A percentile compares a stretch with the other conserved stretches of the same genome.
These are phyloP conservation scores for Parasitella parasitica DNA, from an alignment of 371 early-diverging fungal genomes.

Conservation along the genomic window DNA sequence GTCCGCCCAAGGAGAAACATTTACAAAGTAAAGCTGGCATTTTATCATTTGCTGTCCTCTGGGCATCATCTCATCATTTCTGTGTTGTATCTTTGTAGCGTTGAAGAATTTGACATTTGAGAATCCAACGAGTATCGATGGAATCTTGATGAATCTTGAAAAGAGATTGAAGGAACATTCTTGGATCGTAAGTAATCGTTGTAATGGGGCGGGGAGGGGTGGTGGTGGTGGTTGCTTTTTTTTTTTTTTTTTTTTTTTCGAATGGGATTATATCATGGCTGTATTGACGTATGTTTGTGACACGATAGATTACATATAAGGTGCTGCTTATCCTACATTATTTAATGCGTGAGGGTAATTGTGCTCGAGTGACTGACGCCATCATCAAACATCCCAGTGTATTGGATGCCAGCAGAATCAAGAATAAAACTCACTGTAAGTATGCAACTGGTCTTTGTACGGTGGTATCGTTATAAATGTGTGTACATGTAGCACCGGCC, in stretches of 20 bases:
- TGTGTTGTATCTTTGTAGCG: slow-evolving; percentile 36
- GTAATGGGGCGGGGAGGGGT: too few species aligned
- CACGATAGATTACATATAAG: slow-evolving; percentile 80
- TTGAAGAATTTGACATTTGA: slow-evolving; percentile 47
- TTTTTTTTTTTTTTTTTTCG: too few species aligned
- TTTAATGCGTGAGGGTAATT: slow-evolving; percentile 81
- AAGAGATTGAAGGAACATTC: slow-evolving; percentile 65
- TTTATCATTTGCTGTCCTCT: neutral
- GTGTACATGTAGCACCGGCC: slow-evolving; percentile 40
- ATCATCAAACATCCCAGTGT: slow-evolving; percentile 54
- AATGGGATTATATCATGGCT: too few species aligned
- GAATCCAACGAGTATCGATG: slow-evolving; percentile 37
- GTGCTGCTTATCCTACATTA: slow-evolving; percentile 80
- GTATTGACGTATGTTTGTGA: neutral
- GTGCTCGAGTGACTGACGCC: slow-evolving; percentile 68
- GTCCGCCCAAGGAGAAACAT: slow-evolving; percentile 84
- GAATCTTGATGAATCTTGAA: slow-evolving; percentile 61
- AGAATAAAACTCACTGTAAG: slow-evolving; percentile 61
- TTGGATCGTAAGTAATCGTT: slow-evolving; percentile 75
- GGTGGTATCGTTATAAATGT: neutral
- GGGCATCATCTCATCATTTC: neutral
- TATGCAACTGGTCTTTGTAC: neutral
- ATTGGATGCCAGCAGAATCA: slow-evolving; percentile 61
- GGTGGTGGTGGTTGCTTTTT: too few species aligned
- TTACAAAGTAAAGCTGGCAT: slow-evolving; percentile 58